Evolutionary conservation across 805 yeast species (phyloP).

Genomic region (Yamadazyma kitorensis): DNA sequence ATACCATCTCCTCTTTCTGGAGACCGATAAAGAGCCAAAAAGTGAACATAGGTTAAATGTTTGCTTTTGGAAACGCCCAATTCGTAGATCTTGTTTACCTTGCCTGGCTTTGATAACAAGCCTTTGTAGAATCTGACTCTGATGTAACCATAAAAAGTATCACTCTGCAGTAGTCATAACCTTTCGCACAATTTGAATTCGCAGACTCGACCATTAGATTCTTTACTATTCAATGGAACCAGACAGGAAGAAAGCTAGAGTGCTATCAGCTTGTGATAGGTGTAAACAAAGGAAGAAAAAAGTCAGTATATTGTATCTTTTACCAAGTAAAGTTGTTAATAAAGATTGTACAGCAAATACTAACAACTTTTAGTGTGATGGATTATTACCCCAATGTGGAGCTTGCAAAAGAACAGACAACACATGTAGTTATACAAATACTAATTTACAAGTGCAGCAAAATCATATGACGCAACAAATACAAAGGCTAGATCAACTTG

Average conservation of each 20-base stretch:
- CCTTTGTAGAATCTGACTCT: too few relatives aligned
- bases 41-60: too few relatives aligned
- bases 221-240: not conserved
- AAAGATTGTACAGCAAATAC: not conserved
- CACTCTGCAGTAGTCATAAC: too few relatives aligned
- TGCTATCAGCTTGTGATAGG: slow-evolving; percentile 8
- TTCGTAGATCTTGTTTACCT: too few relatives aligned
- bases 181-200: too few relatives aligned
- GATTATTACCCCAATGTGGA: slow-evolving; percentile 7
- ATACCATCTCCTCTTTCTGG: too few relatives aligned
- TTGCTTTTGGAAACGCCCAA: too few relatives aligned
- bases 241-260: slow-evolving; percentile 7
- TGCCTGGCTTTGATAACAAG: too few relatives aligned
- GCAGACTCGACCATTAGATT: too few relatives aligned
- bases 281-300: slow-evolving; percentile 11
- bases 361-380: slow-evolving; percentile 9
- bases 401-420: not conserved
- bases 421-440: slow-evolving; percentile 5
- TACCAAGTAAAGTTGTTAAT: not conserved
- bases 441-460: slow-evolving; percentile 5
- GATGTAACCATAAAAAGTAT: too few relatives aligned
- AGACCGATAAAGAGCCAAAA: too few relatives aligned
- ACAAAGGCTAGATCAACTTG: slow-evolving; percentile 3
- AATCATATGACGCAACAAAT: slow-evolving; percentile 3
- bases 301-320: too few relatives aligned